A percentile compares a stretch with the other conserved stretches of the same genome.
phyloP scores from a whole-genome alignment of 225 moss, liverwort and hornwort species.

The Asterella californica region DNA sequence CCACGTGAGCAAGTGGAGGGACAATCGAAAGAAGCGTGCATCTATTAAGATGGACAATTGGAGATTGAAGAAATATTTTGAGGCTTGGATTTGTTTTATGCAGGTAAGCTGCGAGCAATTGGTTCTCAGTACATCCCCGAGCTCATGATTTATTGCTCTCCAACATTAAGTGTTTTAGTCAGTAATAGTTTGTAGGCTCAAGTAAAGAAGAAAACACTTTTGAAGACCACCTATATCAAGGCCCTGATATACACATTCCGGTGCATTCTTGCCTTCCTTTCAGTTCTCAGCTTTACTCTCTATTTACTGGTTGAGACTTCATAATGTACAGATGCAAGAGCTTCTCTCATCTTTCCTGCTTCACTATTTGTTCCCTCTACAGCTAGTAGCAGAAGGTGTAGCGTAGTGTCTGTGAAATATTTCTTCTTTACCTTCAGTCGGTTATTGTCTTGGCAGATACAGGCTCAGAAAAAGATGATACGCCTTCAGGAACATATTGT shows the following conservation, averaged over 20 bases:
- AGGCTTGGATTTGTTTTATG: slow-evolving; percentile 80
- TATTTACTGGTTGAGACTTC: background rate
- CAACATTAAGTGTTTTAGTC: background rate
- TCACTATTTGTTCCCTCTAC: background rate
- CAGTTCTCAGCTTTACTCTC: background rate
- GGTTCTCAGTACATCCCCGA: background rate
- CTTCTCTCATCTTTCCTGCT: background rate
- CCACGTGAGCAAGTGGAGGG: slow-evolving; percentile 23
- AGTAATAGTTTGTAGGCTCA: background rate
- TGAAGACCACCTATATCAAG: no score
- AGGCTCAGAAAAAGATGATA: slow-evolving; percentile 66
- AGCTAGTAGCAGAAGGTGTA: background rate
- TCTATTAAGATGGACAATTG: slow-evolving; percentile 33
- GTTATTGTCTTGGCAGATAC: slow-evolving; percentile 39
- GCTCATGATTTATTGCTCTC: background rate
- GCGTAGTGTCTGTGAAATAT: background rate
- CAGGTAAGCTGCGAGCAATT: slow-evolving; percentile 45
- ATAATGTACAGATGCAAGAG: background rate
- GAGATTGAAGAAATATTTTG: slow-evolving; percentile 51
- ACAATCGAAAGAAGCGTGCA: slow-evolving; percentile 35
- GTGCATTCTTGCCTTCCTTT: background rate
- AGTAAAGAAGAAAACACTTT: background rate
- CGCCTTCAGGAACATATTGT: slow-evolving; percentile 56
- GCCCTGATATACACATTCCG: background rate
- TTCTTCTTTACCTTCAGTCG: background rate